Percentiles rank a stretch among this genome's conserved stretches.
phyloP scores from a whole-genome alignment of 2,329 filamentous ascomycete genomes.

The Trichoderma cornu-damae region DNA sequence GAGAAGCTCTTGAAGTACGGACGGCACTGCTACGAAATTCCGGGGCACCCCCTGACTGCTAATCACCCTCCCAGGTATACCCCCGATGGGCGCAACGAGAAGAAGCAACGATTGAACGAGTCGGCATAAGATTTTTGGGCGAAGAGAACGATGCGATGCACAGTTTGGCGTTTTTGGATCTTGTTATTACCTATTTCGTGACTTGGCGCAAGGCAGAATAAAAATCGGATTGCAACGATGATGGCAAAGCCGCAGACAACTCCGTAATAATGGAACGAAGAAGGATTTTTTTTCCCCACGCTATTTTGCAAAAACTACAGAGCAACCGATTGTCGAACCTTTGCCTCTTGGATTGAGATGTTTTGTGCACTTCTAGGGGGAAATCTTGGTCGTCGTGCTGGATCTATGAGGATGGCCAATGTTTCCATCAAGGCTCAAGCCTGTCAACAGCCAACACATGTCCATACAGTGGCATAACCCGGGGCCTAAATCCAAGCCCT shows the following conservation, averaged over 20 bases:
- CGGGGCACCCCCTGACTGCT: constrained; percentile 3
- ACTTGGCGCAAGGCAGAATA: constrained; percentile 28
- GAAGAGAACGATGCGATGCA: constrained; percentile 24
- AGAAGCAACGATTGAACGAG: constrained; percentile 46
- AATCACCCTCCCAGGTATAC: constrained; percentile 45
- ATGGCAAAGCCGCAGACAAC: background rate
- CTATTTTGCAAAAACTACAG: background rate
- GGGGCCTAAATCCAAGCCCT: too few relatives aligned
- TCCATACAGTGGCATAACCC: background rate
- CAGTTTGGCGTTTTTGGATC: constrained; percentile 32
- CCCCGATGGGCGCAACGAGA: constrained; percentile 57
- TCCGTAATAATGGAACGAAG: constrained; percentile 11
- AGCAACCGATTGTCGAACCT: background rate
- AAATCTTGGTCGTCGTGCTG: too few relatives aligned
- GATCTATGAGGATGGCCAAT: background rate
- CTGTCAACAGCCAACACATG: constrained; percentile 18
- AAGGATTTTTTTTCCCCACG: background rate
- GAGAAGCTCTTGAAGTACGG: constrained; percentile 92
- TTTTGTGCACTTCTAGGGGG: too few relatives aligned
- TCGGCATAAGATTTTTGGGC: constrained; percentile 25
- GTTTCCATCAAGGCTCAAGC: background rate
- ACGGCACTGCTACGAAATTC: constrained; percentile 32
- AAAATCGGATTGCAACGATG: constrained; percentile 14
- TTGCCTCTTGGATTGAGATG: background rate
- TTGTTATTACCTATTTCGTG: constrained; percentile 22